phyloP scores from a whole-genome alignment of 2,329 filamentous ascomycete genomes.

The Helotiales sp. region DNA sequence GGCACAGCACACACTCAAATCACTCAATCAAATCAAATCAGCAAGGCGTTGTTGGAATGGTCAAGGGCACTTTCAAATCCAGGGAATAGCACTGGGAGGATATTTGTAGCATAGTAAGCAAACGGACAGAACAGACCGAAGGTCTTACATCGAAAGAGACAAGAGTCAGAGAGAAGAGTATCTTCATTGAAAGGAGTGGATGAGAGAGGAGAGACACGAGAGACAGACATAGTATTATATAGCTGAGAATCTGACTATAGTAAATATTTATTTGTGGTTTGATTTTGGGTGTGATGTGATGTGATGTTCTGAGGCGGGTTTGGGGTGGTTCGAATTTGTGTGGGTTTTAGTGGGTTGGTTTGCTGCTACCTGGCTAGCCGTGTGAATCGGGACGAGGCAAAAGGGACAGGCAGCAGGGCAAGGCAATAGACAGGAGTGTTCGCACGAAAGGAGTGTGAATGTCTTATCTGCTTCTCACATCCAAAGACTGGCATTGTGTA shows the following conservation, averaged over 20 bases:
- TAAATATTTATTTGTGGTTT: not conserved
- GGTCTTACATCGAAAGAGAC: not conserved
- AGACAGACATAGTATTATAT: constrained; percentile 1
- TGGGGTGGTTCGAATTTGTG: no score
- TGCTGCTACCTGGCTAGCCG: no score
- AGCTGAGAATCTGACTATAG: constrained; percentile 9
- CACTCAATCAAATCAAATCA: not conserved
- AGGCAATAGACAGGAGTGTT: no score
- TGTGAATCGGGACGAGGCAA: no score
- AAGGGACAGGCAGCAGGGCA: no score
- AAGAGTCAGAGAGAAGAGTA: not conserved
- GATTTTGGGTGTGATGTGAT: not conserved
- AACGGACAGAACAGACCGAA: not conserved
- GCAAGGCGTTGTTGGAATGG: constrained; percentile 16
- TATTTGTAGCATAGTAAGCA: constrained; percentile 15
- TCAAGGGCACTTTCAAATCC: not conserved
- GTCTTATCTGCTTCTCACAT: no score
- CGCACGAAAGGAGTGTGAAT: no score
- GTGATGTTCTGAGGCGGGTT: no score
- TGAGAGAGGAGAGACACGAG: not conserved
- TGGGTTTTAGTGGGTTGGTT: no score
- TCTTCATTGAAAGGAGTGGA: not conserved
- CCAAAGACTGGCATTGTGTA: no score
- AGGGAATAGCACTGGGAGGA: not conserved
- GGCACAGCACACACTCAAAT: not conserved